phyloP scores from a whole-genome alignment of 2,329 filamentous ascomycete species.

The Bipolaris zeicola region DNA sequence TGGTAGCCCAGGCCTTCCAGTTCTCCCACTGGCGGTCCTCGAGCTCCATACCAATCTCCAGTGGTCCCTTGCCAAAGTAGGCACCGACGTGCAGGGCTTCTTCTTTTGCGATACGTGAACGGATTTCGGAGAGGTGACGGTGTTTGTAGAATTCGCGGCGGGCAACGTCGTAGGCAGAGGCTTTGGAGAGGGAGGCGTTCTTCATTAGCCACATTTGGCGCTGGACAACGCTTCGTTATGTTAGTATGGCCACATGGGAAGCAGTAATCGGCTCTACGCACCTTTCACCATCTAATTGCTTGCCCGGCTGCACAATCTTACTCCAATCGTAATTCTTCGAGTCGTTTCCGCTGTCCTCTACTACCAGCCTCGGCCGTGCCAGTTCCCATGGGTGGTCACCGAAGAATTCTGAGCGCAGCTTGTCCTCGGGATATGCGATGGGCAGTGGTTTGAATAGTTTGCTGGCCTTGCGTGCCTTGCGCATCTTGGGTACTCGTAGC shows the following conservation, averaged over 20 bases:
- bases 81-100: constrained; percentile 86
- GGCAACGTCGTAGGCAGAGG: constrained; percentile 80
- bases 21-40: constrained; percentile 80
- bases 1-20: constrained; percentile 81
- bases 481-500: constrained; percentile 54
- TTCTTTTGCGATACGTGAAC: constrained; percentile 81
- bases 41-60: constrained; percentile 79
- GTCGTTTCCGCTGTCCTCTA: constrained; percentile 87
- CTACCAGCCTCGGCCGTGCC: constrained; percentile 80
- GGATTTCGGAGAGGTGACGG: constrained; percentile 81
- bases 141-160: constrained; percentile 89
- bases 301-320: constrained; percentile 73
- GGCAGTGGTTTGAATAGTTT: constrained; percentile 79
- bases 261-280: constrained; percentile 45
- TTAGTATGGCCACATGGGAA: not conserved
- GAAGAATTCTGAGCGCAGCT: constrained; percentile 80
- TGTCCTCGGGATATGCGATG: constrained; percentile 83
- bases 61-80: constrained; percentile 78
- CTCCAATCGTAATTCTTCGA: constrained; percentile 79
- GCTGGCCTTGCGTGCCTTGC: constrained; percentile 62
- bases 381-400: constrained; percentile 97
- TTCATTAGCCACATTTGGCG: constrained; percentile 83
- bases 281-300: constrained; percentile 84
- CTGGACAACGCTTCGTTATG: constrained; percentile 77
- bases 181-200: constrained; percentile 60